phyloP scores from a whole-genome alignment of 1,139 yeast species.

The Geotrichum aggregatum region DNA sequence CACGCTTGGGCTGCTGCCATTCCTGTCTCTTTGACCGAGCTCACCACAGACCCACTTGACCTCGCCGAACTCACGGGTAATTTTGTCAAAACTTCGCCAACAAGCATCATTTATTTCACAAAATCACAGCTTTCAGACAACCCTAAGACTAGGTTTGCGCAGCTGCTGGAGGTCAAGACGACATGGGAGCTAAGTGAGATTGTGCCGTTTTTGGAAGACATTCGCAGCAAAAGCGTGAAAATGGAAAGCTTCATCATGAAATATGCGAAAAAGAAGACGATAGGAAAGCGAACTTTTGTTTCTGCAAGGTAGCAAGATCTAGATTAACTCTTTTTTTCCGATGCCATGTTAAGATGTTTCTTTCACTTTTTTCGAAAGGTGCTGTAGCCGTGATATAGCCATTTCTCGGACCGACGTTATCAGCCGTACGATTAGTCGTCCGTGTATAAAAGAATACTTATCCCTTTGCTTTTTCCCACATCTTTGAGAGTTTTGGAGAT shows the following conservation, averaged over 20 bases:
- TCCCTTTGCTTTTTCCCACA: no score
- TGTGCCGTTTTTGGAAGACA: conserved; percentile 58
- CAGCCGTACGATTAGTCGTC: no score
- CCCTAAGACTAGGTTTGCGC: conserved; percentile 52
- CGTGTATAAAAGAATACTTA: no score
- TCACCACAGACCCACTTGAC: conserved; percentile 50
- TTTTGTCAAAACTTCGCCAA: conserved; percentile 47
- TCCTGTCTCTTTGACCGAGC: conserved; percentile 24
- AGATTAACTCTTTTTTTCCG: no score
- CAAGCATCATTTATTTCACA: conserved; percentile 52
- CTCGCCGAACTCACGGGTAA: conserved; percentile 51
- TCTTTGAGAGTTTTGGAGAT: no score
- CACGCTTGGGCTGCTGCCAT: conserved; percentile 29
- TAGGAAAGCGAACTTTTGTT: conserved; percentile 42
- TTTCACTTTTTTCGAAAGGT: no score
- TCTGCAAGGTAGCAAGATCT: conserved; percentile 16
- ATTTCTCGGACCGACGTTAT: background rate
- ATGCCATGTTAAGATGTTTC: no score
- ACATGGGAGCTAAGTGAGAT: conserved; percentile 74
- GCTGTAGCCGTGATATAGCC: background rate
- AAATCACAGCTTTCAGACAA: conserved; percentile 48
- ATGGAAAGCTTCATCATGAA: conserved; percentile 70
- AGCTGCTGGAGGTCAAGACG: conserved; percentile 55
- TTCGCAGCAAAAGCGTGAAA: conserved; percentile 54
- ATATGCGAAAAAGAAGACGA: conserved; percentile 62